A percentile compares a stretch with the other conserved stretches of the same genome.
phyloP scores from a whole-genome alignment of 2,329 filamentous ascomycete species.

The Ceratocystis ficicola region DNA sequence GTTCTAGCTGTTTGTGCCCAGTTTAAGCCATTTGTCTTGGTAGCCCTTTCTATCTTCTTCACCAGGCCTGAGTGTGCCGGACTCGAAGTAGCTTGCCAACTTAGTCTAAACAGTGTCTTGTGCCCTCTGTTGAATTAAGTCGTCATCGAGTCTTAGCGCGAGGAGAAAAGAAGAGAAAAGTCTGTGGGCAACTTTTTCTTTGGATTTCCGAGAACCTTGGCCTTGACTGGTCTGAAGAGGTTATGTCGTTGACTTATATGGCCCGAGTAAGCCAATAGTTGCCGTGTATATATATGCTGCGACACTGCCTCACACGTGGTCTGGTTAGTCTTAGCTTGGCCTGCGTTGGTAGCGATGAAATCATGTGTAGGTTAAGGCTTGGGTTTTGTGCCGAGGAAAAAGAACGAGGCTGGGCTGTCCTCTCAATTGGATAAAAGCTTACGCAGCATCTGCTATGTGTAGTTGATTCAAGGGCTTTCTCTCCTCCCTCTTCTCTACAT shows the following conservation, averaged over 20 bases:
- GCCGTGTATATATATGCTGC: neutral
- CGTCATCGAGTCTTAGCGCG: neutral
- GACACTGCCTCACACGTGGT: constrained; percentile 10
- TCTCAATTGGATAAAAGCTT: neutral
- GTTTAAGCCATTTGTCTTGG: neutral
- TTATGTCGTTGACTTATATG: neutral
- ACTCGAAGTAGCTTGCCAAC: neutral
- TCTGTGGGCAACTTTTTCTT: neutral
- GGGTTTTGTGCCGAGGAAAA: neutral
- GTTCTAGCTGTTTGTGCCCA: neutral
- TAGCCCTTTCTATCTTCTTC: neutral
- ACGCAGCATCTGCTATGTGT: neutral
- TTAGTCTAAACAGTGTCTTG: neutral
- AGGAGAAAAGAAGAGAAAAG: constrained; percentile 9
- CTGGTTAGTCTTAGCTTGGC: neutral
- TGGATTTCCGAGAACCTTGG: neutral
- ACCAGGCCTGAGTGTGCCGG: neutral
- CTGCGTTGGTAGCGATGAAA: neutral
- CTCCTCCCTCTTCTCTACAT: neutral
- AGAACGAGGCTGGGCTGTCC: neutral
- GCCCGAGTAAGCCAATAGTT: neutral
- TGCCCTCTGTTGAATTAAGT: neutral
- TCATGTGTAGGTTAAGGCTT: too few species aligned
- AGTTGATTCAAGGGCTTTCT: neutral
- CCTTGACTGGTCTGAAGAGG: neutral